Evolutionary conservation across 805 yeast genomes (phyloP).

Genomic region (Candida rishiriensis): DNA sequence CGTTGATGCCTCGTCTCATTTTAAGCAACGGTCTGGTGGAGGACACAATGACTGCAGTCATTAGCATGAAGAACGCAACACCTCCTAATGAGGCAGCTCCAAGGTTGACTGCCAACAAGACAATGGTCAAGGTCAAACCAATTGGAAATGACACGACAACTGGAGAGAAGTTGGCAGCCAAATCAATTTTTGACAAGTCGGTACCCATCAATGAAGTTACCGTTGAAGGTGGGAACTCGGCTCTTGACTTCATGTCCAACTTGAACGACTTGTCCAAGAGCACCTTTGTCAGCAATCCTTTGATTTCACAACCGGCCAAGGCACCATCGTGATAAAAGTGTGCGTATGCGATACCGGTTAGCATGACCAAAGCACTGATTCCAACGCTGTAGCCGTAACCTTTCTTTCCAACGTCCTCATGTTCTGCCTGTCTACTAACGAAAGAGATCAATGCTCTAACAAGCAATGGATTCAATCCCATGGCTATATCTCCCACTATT

Average conservation of each 20-base stretch:
- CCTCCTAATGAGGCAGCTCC: constrained; percentile 77
- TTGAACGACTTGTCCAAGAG: constrained; percentile 64
- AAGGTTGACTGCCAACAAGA: constrained; percentile 57
- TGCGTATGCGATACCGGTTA: constrained; percentile 47
- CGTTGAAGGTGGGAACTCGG: constrained; percentile 60
- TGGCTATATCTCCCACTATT: constrained; percentile 41
- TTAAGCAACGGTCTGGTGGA: constrained; percentile 49
- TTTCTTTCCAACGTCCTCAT: constrained; percentile 39
- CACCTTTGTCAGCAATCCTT: constrained; percentile 68
- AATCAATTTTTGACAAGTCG: constrained; percentile 75
- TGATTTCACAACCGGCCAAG: constrained; percentile 64
- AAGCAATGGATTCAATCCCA: constrained; percentile 61
- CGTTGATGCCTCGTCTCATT: constrained; percentile 54
- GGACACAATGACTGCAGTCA: constrained; percentile 41
- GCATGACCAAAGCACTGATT: constrained; percentile 49
- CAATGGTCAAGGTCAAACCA: constrained; percentile 58
- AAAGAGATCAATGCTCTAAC: constrained; percentile 61
- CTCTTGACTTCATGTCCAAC: constrained; percentile 53
- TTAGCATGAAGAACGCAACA: constrained; percentile 49
- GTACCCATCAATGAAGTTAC: constrained; percentile 78
- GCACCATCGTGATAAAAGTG: constrained; percentile 60
- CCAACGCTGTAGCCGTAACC: constrained; percentile 82
- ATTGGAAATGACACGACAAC: constrained; percentile 61
- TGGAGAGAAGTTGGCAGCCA: constrained; percentile 67
- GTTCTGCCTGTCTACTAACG: constrained; percentile 48